Evolutionary conservation across 768 basidiomycete genomes (phyloP).

Genomic region (Trametes sanguinea): DNA sequence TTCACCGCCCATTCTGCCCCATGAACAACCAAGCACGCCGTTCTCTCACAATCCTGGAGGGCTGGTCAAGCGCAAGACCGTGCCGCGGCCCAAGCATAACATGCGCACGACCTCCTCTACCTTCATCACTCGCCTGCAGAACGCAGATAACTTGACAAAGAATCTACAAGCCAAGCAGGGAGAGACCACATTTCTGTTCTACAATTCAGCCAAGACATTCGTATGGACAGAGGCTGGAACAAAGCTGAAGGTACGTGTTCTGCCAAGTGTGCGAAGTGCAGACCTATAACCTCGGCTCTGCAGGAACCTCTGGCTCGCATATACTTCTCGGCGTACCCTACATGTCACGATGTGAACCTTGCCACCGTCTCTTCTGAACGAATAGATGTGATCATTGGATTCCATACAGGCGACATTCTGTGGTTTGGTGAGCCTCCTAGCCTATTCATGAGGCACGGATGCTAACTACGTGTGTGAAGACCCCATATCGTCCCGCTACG

Average conservation of each 20-base stretch:
- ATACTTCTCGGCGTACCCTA: constrained; percentile 84
- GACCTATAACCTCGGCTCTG: constrained; percentile 11
- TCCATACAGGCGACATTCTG: constrained; percentile 90
- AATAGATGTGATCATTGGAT: constrained; percentile 89
- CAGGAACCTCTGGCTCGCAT: constrained; percentile 88
- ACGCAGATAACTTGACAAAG: constrained; percentile 73
- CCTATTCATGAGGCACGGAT: neutral
- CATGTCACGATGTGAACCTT: constrained; percentile 87
- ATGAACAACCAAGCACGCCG: constrained; percentile 52
- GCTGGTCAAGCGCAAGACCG: constrained; percentile 62
- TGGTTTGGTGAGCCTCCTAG: constrained; percentile 74
- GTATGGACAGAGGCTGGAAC: constrained; percentile 87
- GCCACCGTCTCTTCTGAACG: constrained; percentile 76
- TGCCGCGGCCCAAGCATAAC: constrained; percentile 83
- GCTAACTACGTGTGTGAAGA: constrained; percentile 44
- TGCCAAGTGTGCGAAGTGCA: neutral
- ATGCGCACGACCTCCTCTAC: constrained; percentile 89
- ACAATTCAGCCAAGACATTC: constrained; percentile 82
- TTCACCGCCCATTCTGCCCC: constrained; percentile 42
- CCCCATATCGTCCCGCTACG: constrained; percentile 76
- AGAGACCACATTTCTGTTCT: constrained; percentile 86
- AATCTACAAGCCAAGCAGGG: constrained; percentile 76
- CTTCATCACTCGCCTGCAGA: constrained; percentile 87
- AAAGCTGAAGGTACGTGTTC: constrained; percentile 69
- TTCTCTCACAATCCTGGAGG: constrained; percentile 55